Conservation (phyloP, 2,329 filamentous ascomycete species). For the Mycogone perniciosa region DNA sequence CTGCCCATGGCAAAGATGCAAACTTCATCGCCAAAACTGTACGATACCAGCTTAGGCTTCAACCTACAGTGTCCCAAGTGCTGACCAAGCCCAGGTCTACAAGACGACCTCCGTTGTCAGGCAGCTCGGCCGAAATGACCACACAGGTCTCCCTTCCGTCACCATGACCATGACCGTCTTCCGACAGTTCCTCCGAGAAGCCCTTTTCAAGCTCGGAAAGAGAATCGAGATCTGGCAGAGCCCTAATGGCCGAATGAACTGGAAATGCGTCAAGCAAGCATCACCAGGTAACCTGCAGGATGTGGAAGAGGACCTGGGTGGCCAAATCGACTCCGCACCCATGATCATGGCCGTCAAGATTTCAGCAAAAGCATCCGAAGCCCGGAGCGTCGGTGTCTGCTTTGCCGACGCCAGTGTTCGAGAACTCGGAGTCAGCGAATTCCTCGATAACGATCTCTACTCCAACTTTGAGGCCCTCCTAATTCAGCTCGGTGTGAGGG, state of each 20-base stretch:
- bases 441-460: slow-evolving; percentile 97
- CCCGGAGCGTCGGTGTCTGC: slow-evolving; percentile 83
- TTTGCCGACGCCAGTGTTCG: slow-evolving; percentile 96
- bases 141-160: slow-evolving; percentile 83
- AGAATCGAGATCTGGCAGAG: slow-evolving; percentile 86
- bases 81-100: slow-evolving; percentile 60
- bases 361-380: slow-evolving; percentile 77
- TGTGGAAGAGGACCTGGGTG: slow-evolving; percentile 88
- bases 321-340: slow-evolving; percentile 79
- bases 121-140: slow-evolving; percentile 76
- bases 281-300: slow-evolving; percentile 96
- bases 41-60: slow-evolving; percentile 19
- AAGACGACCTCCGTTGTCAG: slow-evolving; percentile 94
- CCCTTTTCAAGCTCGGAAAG: slow-evolving; percentile 85
- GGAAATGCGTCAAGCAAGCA: slow-evolving; percentile 86
- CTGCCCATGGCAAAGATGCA: slow-evolving; percentile 82
- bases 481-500: slow-evolving; percentile 92
- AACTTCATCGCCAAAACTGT: slow-evolving; percentile 75
- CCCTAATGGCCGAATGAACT: slow-evolving; percentile 70
- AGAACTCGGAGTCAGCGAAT: slow-evolving; percentile 94
- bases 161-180: slow-evolving; percentile 95
- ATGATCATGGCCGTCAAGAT: slow-evolving; percentile 96
- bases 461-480: slow-evolving; percentile 96
- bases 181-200: slow-evolving; percentile 89
- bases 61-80: background rate